Conservation (phyloP, 2,329 filamentous ascomycete species). For the Neopestalotiopsis rosae region DNA sequence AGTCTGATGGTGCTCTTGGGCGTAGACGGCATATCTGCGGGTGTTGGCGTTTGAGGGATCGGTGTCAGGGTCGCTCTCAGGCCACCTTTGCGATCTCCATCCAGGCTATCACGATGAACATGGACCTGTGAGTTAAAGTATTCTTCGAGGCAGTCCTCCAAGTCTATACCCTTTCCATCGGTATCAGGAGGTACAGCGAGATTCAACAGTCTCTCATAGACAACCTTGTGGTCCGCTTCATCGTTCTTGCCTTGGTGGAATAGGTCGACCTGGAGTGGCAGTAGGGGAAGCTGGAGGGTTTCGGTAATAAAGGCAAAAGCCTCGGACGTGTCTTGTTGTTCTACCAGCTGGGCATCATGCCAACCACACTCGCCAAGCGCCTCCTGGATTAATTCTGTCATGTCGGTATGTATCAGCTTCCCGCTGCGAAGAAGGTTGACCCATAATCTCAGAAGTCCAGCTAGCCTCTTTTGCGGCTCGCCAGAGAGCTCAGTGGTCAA, state of each 20-base stretch:
- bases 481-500: slow-evolving; percentile 73
- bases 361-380: slow-evolving; percentile 86
- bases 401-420: slow-evolving; percentile 81
- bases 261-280: slow-evolving; percentile 92
- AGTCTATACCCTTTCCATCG: slow-evolving; percentile 72
- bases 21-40: slow-evolving; percentile 28
- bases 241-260: slow-evolving; percentile 89
- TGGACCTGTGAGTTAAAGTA: slow-evolving; percentile 97
- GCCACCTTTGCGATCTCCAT: slow-evolving; percentile 54
- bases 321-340: slow-evolving; percentile 94
- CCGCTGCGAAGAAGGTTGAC: slow-evolving; percentile 90
- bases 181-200: slow-evolving; percentile 84
- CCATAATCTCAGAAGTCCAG: slow-evolving; percentile 84
- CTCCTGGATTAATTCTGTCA: slow-evolving; percentile 84
- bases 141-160: slow-evolving; percentile 90
- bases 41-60: slow-evolving; percentile 28
- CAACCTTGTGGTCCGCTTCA: slow-evolving; percentile 90
- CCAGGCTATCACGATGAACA: slow-evolving; percentile 74
- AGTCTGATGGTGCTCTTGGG: slow-evolving; percentile 40
- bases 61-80: slow-evolving; percentile 40
- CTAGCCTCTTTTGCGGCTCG: slow-evolving; percentile 72
- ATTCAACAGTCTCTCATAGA: slow-evolving; percentile 89
- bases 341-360: slow-evolving; percentile 76
- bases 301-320: slow-evolving; percentile 95
- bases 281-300: slow-evolving; percentile 81